Base-by-base conservation (phyloP, 1,284 basidiomycete species). In the Neolentinus lepideus region DNA sequence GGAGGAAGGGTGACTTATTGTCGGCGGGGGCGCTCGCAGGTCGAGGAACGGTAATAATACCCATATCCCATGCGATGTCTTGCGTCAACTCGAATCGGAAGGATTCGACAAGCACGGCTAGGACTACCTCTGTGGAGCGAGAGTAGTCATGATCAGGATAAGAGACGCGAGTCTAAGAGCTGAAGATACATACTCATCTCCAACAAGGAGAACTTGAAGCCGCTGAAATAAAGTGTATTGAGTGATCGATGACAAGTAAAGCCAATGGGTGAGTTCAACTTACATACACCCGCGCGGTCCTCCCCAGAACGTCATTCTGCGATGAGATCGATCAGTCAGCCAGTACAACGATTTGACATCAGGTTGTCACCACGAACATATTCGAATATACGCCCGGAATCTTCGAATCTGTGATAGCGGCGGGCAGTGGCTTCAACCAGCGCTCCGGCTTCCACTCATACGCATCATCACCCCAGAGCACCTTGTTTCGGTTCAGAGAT, bases 361-460 rank as follows among this genome's bases (percentile, higher is more conserved):
- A n/a, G 48, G 2, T 43, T 19, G 21, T 27, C n/a, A 2, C 9
- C 12, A 16, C 61, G 57, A 35, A 63, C 62, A 54, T 38, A 57
- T 73, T 65, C 1, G 71, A 71, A 59, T 73, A 74, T 2, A 74
- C 61, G 2, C 71, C 71, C 11, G 73, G 71, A 24, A 71, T 62
- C 38, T 64, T 63, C 1, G 71, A 67, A 29, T 67, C 59, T 0
- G 58, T 29, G 6, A 72, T 66, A 10, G 58, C 58, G 16, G 65
- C 55, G 1, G 70, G 70, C 8, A 72, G 54, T 10, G 66, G 61
- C 0, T 57, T 59, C 1, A 78, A 64, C 76, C 76, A 78, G 31
- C 77, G 64, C 52, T 74, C 75, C 2, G 76, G 75, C 35, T 69
- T 71, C 71, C 71, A 71, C 35, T 71, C 65, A 3, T 60, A 60